Base-by-base conservation (phyloP, 148 eudicot genomes). In the Spergularia bocconei region DNA sequence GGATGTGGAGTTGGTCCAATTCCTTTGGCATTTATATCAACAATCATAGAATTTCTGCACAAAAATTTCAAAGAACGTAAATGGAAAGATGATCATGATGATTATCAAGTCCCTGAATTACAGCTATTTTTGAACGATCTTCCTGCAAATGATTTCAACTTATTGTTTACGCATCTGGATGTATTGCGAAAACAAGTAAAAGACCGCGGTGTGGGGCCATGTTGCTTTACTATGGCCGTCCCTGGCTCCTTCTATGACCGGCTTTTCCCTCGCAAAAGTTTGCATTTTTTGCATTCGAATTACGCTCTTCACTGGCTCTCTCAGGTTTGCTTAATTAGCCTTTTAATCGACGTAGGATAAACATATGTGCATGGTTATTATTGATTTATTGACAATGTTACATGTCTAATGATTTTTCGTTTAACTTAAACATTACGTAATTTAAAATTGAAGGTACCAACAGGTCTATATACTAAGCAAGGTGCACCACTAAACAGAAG, bases 91-190 rank as follows among this genome's bases (percentile, higher is more conserved):
- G 62, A 63, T 53, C 17, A 58, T 67, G 72, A 57, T 13, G 80
- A 71, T 21, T 53, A 63, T 39, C 36, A 58, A 71, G 20, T 44
- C 2, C 85, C 79, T 4, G 76, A 79, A 36, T 7, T 83, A 11
- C 79, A 74, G 6, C 50, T 79, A 20, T 81, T 74, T 73, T 52
- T 81, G 60, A 87, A 87, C 44, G 90, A 87, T 63, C 90, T 87
- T 39, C 86, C 85, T 2, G 64, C 84, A 4, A 87, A 85, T 78
- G 90, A 87, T 59, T 87, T 85, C 73, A 83, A 81, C 71, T 60
- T 69, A 36, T 44, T 87, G 21, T 85, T 87, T 14, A 63, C 33
- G 61, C 66, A 71, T 6, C 2, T 85, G 67, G 47, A 67, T 1
- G 17, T 15, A 4, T 70, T 75, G 63, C 36, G 59, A 38, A 19